Base-by-base conservation (phyloP, 2,329 filamentous ascomycete genomes). In the Hymenoscyphus infarciens region DNA sequence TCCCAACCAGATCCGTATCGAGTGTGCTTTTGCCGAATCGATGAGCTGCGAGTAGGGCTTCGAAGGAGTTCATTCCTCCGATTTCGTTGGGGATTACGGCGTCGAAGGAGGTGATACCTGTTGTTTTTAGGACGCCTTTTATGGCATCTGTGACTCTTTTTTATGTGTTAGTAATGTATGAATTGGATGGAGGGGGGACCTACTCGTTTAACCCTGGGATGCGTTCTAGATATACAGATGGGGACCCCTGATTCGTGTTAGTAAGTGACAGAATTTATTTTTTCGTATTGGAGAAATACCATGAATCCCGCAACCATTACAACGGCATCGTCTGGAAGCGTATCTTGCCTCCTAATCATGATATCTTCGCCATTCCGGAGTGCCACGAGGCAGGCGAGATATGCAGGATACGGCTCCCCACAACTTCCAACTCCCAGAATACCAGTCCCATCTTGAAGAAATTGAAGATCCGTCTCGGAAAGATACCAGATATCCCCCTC, bases 21-120 rank as follows among this genome's bases (percentile, higher is more conserved):
- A 73, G 60, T 2, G 64, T 62, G 19, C 65, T 67, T 65, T 70
- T 72, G 6, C 65, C 61, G 22, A 72, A 69, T 25, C 69, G 67
- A 29, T 70, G 64, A 2, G 66, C 71, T 15, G 68, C 67, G 8
- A 73, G 64, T 10, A 73, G 58, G 15, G 70, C 67, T 61, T 73
- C 71, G 35, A 73, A 72, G 1, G 71, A 86, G 66, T 89, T 89
- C 4, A 81, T 81, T 6, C 87, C 87, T n/a, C 87, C 87, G 60
- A 89, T 87, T 68, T 89, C 87, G 11, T 88, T 73, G 1, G 83
- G 80, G 64, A 89, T 83, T 64, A 88, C 82, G 42, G 84, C 82
- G 22, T 85, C 70, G 55, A 73, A 72, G 10, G 65, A 61, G 16
- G 61, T 59, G 7, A 72, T 31, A 10, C 65, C 67, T 5, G 64